Percentiles rank a stretch among this genome's conserved stretches.
Conservation (phyloP, 2,329 filamentous ascomycete species). For the Niveomyces coronatus region DNA sequence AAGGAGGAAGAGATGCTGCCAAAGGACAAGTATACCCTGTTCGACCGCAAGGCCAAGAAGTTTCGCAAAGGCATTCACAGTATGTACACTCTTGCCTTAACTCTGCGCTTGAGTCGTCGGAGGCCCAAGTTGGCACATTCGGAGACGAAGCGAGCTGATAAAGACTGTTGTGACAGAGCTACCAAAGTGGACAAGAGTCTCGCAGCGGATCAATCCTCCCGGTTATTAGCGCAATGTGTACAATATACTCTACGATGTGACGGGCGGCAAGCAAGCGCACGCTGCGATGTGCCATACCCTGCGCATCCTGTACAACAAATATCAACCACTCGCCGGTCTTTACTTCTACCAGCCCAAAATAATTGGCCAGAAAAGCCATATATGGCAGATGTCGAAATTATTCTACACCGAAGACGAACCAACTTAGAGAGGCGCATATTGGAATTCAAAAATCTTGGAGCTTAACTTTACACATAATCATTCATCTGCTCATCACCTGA, state of each 20-base stretch:
- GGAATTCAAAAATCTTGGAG: neutral
- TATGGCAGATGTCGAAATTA: too few species aligned
- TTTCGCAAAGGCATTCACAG: conserved; percentile 98
- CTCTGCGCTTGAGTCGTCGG: too few species aligned
- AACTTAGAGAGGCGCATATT: conserved; percentile 10
- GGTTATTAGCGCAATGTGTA: conserved; percentile 56
- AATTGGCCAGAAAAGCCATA: too few species aligned
- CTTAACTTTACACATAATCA: too few species aligned
- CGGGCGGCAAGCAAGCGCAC: neutral
- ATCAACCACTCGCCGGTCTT: too few species aligned
- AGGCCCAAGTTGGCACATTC: too few species aligned
- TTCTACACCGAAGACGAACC: too few species aligned
- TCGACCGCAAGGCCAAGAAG: conserved; percentile 88
- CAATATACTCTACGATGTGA: conserved; percentile 4
- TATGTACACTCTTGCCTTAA: too few species aligned
- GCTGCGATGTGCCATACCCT: neutral
- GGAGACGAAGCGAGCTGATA: neutral
- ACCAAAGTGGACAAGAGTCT: conserved; percentile 91
- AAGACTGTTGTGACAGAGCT: conserved; percentile 44
- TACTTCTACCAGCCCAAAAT: too few species aligned
- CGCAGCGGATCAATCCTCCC: conserved; percentile 85
- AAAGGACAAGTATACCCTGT: conserved; percentile 95
- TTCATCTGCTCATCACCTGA: too few species aligned
- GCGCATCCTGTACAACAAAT: conserved; percentile 8
- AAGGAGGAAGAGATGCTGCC: conserved; percentile 91